A percentile compares a stretch with the other conserved stretches of the same genome.
Evolutionary conservation across 768 basidiomycete species (phyloP).

Genomic region (Naganishia onofrii): DNA sequence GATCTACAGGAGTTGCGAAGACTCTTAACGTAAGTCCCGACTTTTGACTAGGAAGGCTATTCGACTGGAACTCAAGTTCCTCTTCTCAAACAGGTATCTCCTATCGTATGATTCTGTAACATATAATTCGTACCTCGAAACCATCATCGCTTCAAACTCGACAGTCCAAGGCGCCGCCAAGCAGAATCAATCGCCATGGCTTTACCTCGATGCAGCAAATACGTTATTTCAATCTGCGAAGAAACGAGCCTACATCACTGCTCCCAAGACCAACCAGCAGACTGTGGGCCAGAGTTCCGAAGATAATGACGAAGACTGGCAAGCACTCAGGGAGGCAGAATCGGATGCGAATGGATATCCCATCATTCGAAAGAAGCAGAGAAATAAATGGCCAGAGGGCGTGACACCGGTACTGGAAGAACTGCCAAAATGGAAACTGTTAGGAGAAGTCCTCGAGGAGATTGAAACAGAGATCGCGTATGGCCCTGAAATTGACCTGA

Average conservation of each 20-base stretch:
- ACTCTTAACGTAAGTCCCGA: constrained; percentile 67
- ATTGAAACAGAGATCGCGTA: constrained; percentile 73
- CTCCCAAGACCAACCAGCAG: constrained; percentile 38
- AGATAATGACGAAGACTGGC: constrained; percentile 64
- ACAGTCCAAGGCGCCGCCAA: constrained; percentile 59
- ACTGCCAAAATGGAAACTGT: constrained; percentile 84
- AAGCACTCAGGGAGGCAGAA: constrained; percentile 43
- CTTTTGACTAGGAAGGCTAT: not conserved
- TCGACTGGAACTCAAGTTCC: too few relatives aligned
- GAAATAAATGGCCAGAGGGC: constrained; percentile 36
- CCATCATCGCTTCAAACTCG: constrained; percentile 67
- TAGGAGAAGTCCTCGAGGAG: constrained; percentile 82
- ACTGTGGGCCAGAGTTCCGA: constrained; percentile 22
- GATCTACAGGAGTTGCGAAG: constrained; percentile 82
- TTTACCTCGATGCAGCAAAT: constrained; percentile 87
- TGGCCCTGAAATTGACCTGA: constrained; percentile 34
- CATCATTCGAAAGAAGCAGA: constrained; percentile 13
- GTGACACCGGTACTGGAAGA: constrained; percentile 82
- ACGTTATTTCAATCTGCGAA: constrained; percentile 77
- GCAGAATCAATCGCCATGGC: constrained; percentile 72
- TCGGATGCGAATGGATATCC: constrained; percentile 23
- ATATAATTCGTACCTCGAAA: constrained; percentile 88
- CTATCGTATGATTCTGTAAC: constrained; percentile 85
- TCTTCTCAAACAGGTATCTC: constrained; percentile 63
- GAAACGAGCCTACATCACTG: constrained; percentile 70